phyloP scores from a whole-genome alignment of 306 rosid species.

The Quercus variabilis region DNA sequence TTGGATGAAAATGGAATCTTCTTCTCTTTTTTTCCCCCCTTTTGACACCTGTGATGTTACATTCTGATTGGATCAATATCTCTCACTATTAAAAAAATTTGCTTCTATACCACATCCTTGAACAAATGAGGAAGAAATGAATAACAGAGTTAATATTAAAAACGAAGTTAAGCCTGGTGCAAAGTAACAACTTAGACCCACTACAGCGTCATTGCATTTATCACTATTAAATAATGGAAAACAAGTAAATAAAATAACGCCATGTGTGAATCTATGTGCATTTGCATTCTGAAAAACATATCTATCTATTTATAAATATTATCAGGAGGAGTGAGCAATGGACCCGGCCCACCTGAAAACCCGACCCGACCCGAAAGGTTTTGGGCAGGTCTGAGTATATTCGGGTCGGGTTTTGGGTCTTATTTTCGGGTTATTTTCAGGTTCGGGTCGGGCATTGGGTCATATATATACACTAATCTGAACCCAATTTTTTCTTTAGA shows the following conservation, averaged over 20 bases:
- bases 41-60: too few species aligned
- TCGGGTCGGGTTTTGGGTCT: too few species aligned
- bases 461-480: too few species aligned
- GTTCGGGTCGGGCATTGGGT: too few species aligned
- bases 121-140: background rate
- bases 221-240: background rate
- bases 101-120: background rate
- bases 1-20: background rate
- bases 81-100: background rate
- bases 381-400: too few species aligned
- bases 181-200: background rate
- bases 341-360: too few species aligned
- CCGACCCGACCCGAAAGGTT: too few species aligned
- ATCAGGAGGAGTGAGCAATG: too few species aligned
- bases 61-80: background rate
- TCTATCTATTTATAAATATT: background rate
- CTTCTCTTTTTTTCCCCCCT: too few species aligned
- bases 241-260: background rate
- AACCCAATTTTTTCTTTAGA: too few species aligned
- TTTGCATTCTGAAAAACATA: constrained; percentile 8
- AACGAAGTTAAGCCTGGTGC: background rate
- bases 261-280: background rate
- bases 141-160: background rate
- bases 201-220: background rate
- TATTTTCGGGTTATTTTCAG: too few species aligned